Evolutionary conservation across 2,329 filamentous ascomycete species (phyloP).

Genomic region (Epichloe sibirici): DNA sequence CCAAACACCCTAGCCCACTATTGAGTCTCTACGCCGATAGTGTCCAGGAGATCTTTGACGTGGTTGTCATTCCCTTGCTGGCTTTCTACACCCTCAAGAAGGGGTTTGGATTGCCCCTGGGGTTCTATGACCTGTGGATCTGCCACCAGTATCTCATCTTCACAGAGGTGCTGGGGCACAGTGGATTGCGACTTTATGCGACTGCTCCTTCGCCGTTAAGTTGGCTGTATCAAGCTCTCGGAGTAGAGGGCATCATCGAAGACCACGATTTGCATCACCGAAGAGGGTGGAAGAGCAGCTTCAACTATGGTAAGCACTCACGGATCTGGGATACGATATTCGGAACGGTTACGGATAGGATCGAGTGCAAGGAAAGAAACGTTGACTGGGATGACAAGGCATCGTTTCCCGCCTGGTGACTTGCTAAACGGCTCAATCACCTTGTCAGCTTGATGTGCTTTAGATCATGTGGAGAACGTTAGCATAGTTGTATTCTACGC

Average conservation of each 20-base stretch:
- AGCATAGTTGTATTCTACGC: too few species aligned
- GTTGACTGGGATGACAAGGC: constrained; percentile 7
- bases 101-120: constrained; percentile 26
- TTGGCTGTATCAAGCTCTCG: constrained; percentile 20
- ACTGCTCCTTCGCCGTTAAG: constrained; percentile 21
- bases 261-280: constrained; percentile 31
- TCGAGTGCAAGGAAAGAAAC: constrained; percentile 21
- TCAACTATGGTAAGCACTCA: constrained; percentile 28
- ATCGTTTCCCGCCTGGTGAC: constrained; percentile 1
- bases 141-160: constrained; percentile 31
- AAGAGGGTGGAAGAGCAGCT: constrained; percentile 23
- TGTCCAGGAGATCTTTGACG: constrained; percentile 30
- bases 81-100: constrained; percentile 23
- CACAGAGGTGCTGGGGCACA: constrained; percentile 26
- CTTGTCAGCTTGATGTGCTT: too few species aligned
- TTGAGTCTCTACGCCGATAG: constrained; percentile 28
- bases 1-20: constrained; percentile 9
- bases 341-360: constrained; percentile 21
- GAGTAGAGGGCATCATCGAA: constrained; percentile 27
- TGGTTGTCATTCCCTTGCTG: constrained; percentile 27
- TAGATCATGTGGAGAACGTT: too few species aligned
- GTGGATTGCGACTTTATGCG: constrained; percentile 24
- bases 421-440: background rate
- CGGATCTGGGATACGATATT: constrained; percentile 23
- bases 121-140: constrained; percentile 35